A percentile compares a stretch with the other conserved stretches of the same genome.
Conservation (phyloP, 805 yeast genomes). For the Ogataea trehalophila region DNA sequence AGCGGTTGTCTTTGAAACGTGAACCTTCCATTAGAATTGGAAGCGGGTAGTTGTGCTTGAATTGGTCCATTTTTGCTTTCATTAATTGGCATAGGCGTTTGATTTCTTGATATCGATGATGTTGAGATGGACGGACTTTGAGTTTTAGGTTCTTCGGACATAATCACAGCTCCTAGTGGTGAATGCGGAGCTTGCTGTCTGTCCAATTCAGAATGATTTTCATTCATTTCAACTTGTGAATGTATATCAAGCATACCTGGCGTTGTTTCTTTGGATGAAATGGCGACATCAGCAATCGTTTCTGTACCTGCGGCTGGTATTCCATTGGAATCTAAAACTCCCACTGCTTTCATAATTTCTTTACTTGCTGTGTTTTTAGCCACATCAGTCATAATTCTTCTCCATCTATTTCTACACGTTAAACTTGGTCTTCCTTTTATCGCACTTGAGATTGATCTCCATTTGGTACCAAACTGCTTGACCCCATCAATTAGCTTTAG, state of each 20-base stretch:
- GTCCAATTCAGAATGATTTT: background rate
- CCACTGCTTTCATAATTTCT: constrained; percentile 54
- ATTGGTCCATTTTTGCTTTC: background rate
- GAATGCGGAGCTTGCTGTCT: background rate
- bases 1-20: constrained; percentile 17
- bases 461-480: constrained; percentile 72
- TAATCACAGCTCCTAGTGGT: no score
- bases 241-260: no score
- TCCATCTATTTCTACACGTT: constrained; percentile 90
- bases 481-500: constrained; percentile 61
- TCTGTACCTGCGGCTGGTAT: background rate
- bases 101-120: background rate
- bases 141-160: no score
- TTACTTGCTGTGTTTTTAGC: constrained; percentile 60
- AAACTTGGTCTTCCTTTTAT: constrained; percentile 80
- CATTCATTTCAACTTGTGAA: background rate
- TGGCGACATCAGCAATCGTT: background rate
- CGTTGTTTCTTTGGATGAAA: no score
- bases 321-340: constrained; percentile 24
- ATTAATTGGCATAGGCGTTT: background rate
- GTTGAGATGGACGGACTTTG: background rate
- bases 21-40: constrained; percentile 3
- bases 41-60: background rate
- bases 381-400: constrained; percentile 74
- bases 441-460: constrained; percentile 74